Evolutionary conservation across 805 yeast genomes (phyloP).

Genomic region (Cyberlindnera americana): DNA sequence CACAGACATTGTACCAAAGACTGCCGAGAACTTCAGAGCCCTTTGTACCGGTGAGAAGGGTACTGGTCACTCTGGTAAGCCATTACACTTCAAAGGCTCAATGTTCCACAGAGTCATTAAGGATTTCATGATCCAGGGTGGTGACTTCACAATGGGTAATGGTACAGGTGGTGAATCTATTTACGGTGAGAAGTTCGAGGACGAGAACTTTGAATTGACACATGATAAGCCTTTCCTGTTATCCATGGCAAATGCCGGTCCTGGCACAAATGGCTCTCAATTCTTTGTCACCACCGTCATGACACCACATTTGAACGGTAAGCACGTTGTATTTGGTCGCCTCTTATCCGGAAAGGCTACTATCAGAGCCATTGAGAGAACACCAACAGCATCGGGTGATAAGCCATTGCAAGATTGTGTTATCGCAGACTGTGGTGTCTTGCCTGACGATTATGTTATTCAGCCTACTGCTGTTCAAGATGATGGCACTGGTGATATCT

Average conservation of each 20-base stretch:
- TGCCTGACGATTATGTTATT: conserved; percentile 54
- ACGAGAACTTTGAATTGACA: conserved; percentile 73
- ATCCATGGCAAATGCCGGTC: conserved; percentile 97
- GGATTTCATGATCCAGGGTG: conserved; percentile 92
- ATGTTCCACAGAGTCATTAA: conserved; percentile 90
- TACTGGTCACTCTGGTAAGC: conserved; percentile 53
- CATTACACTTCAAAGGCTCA: conserved; percentile 76
- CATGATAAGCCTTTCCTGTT: conserved; percentile 86
- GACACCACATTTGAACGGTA: conserved; percentile 92
- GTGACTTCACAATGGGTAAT: conserved; percentile 74
- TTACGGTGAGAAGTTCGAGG: conserved; percentile 84
- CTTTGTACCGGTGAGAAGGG: conserved; percentile 90
- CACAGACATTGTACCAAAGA: conserved; percentile 75
- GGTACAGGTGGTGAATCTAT: conserved; percentile 84
- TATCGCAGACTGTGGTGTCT: conserved; percentile 75
- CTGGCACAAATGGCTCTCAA: conserved; percentile 94
- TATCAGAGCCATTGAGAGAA: conserved; percentile 73
- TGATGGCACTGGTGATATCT: conserved; percentile 84
- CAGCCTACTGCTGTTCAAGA: conserved; percentile 44
- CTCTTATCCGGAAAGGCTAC: conserved; percentile 78
- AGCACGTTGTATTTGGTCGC: conserved; percentile 95
- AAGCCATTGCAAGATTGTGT: conserved; percentile 68
- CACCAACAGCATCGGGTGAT: conserved; percentile 62
- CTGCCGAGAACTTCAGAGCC: conserved; percentile 87
- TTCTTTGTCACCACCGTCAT: conserved; percentile 90